These are phyloP conservation scores for Groenewaldozyma salmanticensis DNA, from an alignment of 805 yeast genomes.

Conservation along the genomic window DNA sequence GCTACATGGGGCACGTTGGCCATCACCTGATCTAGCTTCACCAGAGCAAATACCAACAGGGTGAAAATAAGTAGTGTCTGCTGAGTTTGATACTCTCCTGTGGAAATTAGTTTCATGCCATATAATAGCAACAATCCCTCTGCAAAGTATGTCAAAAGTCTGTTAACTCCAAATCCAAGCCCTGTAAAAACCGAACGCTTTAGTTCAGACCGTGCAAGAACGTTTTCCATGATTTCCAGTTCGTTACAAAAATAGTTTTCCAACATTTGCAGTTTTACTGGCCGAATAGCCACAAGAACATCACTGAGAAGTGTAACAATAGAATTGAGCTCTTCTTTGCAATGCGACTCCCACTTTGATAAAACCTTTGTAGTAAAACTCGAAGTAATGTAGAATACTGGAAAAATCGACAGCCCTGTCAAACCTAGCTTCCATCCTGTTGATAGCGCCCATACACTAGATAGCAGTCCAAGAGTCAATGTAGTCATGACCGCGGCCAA, in stretches of 20 bases:
- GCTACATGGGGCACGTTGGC: conserved; percentile 68
- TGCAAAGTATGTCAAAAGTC: conserved; percentile 45
- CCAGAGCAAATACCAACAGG: conserved; percentile 61
- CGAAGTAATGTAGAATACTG: conserved; percentile 47
- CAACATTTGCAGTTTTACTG: conserved; percentile 52
- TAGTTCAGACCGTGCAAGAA: conserved; percentile 33
- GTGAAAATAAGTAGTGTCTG: conserved; percentile 62
- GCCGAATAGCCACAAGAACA: conserved; percentile 46
- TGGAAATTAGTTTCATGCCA: conserved; percentile 64
- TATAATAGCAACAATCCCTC: conserved; percentile 70
- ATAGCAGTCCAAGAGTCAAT: conserved; percentile 43
- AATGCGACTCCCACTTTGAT: conserved; percentile 46
- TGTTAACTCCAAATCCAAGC: conserved; percentile 51
- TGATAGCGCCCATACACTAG: conserved; percentile 67
- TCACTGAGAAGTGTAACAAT: conserved; percentile 33
- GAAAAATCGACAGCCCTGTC: conserved; percentile 70
- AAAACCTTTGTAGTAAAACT: conserved; percentile 41
- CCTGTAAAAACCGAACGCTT: conserved; percentile 55
- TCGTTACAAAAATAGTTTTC: conserved; percentile 36
- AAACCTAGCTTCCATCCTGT: conserved; percentile 82
- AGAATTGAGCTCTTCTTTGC: conserved; percentile 24
- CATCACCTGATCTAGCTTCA: conserved; percentile 50
- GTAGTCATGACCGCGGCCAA: conserved; percentile 46
- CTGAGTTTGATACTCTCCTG: conserved; percentile 43
- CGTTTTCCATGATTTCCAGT: conserved; percentile 26